Percentiles rank a stretch among this genome's conserved stretches.
Evolutionary conservation across 2,329 filamentous ascomycete species (phyloP).

Genomic region (Xylaria sp.): DNA sequence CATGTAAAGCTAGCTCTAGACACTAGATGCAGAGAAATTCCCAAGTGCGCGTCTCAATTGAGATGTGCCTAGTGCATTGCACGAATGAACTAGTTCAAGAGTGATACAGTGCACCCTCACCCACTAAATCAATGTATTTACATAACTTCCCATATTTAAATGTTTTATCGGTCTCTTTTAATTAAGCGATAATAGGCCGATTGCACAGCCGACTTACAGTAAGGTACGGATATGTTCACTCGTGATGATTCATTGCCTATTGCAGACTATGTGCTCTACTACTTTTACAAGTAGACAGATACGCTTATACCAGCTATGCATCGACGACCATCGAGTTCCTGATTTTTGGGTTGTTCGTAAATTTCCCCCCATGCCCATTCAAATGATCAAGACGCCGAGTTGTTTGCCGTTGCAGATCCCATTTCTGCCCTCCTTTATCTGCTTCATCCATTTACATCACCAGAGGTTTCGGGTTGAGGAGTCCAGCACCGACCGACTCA

Average conservation of each 20-base stretch:
- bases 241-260: conserved; percentile 31
- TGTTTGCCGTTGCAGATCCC: conserved; percentile 31
- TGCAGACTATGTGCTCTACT: conserved; percentile 27
- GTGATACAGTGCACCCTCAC: too few relatives aligned
- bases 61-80: background rate
- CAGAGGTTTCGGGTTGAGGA: conserved; percentile 35
- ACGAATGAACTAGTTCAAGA: too few relatives aligned
- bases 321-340: conserved; percentile 30
- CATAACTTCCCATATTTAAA: too few relatives aligned
- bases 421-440: conserved; percentile 22
- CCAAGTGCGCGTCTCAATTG: background rate
- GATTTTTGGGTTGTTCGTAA: conserved; percentile 25
- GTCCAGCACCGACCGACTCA: conserved; percentile 47
- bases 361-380: conserved; percentile 33
- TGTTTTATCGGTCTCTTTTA: too few relatives aligned
- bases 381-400: conserved; percentile 40
- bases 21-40: background rate
- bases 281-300: conserved; percentile 11
- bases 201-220: background rate
- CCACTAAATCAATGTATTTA: too few relatives aligned
- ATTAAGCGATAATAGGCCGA: background rate
- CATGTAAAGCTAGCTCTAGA: conserved; percentile 14
- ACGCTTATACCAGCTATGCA: conserved; percentile 28
- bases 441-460: conserved; percentile 18
- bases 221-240: conserved; percentile 7